phyloP scores from a whole-genome alignment of 192 early-diverging fungal species.

The Coemansia sp. region DNA sequence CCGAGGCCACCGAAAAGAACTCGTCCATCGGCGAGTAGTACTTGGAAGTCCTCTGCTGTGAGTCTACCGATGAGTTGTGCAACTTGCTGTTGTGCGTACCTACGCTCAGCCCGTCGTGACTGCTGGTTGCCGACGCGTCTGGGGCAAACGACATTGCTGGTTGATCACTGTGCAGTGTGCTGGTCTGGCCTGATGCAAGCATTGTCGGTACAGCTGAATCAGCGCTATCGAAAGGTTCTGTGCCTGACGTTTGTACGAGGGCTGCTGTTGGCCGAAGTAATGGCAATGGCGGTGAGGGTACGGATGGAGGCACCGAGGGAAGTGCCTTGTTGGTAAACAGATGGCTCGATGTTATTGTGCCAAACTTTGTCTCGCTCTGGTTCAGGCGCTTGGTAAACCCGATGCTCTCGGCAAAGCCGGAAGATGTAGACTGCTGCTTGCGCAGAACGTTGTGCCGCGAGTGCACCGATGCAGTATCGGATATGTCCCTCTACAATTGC shows the following conservation, averaged over 20 bases:
- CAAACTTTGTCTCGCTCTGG: constrained; percentile 34
- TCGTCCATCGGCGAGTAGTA: constrained; percentile 52
- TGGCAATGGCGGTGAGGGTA: constrained; percentile 15
- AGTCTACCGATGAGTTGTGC: constrained; percentile 17
- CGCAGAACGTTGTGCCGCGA: constrained; percentile 33
- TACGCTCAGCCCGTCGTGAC: constrained; percentile 2
- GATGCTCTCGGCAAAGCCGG: constrained; percentile 45
- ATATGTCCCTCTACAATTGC: constrained; percentile 32
- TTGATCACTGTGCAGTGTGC: constrained; percentile 5
- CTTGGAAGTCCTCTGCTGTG: constrained; percentile 3
- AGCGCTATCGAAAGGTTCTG: background rate
- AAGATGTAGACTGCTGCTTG: constrained; percentile 53
- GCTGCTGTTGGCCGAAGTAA: background rate
- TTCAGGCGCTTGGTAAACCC: constrained; percentile 42
- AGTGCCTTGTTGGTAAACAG: constrained; percentile 41
- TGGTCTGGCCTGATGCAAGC: background rate
- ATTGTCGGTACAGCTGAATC: constrained; percentile 7
- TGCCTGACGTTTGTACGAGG: background rate
- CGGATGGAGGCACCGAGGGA: constrained; percentile 26
- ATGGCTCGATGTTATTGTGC: constrained; percentile 14
- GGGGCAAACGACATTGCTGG: constrained; percentile 20
- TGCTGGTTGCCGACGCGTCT: background rate
- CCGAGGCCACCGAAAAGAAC: constrained; percentile 32
- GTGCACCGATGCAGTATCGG: constrained; percentile 12
- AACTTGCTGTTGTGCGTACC: background rate